These are phyloP conservation scores for Spizellomyces punctatus DNA, from an alignment of 192 early-diverging fungal genomes.

Conservation along the genomic window DNA sequence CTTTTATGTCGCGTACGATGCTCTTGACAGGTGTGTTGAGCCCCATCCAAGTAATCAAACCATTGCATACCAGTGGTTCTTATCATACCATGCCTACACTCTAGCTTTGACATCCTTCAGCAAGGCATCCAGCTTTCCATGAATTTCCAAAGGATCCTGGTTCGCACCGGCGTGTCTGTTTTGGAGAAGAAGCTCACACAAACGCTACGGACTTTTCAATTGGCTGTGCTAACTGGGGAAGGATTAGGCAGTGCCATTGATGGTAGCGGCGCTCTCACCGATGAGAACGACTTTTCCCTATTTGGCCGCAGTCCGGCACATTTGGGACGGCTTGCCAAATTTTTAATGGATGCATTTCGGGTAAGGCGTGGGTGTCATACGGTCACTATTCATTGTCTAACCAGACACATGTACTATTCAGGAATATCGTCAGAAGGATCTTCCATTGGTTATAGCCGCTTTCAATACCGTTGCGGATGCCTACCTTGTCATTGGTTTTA, in stretches of 20 bases:
- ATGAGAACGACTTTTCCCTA: conserved; percentile 40
- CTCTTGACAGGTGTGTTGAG: conserved; percentile 56
- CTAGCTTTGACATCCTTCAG: conserved; percentile 51
- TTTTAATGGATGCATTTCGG: conserved; percentile 77
- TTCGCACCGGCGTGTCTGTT: conserved; percentile 76
- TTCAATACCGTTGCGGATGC: conserved; percentile 61
- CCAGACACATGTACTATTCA: conserved; percentile 28
- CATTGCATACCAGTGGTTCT: not conserved
- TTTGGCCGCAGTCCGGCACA: conserved; percentile 46
- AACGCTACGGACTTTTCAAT: conserved; percentile 71
- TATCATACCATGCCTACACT: not conserved
- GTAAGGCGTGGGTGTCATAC: conserved; percentile 36
- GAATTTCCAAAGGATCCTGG: conserved; percentile 73
- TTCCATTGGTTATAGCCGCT: conserved; percentile 82
- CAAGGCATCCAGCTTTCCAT: conserved; percentile 76
- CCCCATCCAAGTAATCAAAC: not conserved
- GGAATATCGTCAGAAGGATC: conserved; percentile 68
- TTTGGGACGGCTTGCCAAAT: conserved; percentile 77
- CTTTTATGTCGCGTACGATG: conserved; percentile 90
- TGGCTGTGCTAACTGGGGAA: conserved; percentile 56
- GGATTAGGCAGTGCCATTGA: conserved; percentile 13
- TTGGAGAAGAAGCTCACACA: conserved; percentile 81
- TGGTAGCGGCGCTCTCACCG: conserved; percentile 23
- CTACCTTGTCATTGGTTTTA: conserved; percentile 72
- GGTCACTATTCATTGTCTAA: too few relatives aligned